phyloP scores from a whole-genome alignment of 352 stramenopile species.

The Globisporangium apiculatum region DNA sequence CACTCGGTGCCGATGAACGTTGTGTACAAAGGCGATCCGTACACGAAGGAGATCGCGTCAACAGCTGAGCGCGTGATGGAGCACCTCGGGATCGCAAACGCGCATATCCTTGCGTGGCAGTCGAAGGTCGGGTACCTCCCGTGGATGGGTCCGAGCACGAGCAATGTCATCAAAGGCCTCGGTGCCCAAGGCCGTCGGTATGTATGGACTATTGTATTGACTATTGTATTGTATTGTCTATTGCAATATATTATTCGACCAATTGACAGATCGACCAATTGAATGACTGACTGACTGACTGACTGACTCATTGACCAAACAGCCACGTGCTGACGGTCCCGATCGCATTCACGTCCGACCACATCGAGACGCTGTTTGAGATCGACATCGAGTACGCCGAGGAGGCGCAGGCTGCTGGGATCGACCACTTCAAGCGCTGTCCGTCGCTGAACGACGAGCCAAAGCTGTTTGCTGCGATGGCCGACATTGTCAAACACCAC shows the following conservation, averaged over 20 bases:
- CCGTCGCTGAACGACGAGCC: constrained; percentile 95
- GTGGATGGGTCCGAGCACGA: constrained; percentile 98
- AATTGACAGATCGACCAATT: constrained; percentile 10
- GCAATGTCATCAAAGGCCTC: constrained; percentile 91
- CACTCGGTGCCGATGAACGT: constrained; percentile 89
- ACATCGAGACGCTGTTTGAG: constrained; percentile 99
- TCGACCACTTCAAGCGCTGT: constrained; percentile 92
- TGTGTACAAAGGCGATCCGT: constrained; percentile 85
- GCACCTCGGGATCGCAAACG: constrained; percentile 52
- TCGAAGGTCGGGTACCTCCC: constrained; percentile 97
- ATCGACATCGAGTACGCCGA: constrained; percentile 99
- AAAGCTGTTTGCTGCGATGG: constrained; percentile 95
- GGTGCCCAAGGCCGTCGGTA: constrained; percentile 90
- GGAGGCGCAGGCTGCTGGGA: constrained; percentile 92
- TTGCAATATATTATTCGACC: no score
- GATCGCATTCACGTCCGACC: constrained; percentile 98
- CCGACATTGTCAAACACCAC: constrained; percentile 94
- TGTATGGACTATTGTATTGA: not conserved
- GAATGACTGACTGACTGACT: constrained; percentile 4
- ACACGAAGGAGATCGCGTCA: constrained; percentile 79
- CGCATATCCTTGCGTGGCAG: constrained; percentile 94
- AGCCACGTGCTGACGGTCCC: constrained; percentile 95
- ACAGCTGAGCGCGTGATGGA: constrained; percentile 74
- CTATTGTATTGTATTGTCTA: not conserved
- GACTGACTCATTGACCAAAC: not conserved